Percentiles rank a stretch among this genome's conserved stretches.
Evolutionary conservation across 495 filamentous ascomycete genomes (phyloP).

Genomic region (Xylaria telfairii): DNA sequence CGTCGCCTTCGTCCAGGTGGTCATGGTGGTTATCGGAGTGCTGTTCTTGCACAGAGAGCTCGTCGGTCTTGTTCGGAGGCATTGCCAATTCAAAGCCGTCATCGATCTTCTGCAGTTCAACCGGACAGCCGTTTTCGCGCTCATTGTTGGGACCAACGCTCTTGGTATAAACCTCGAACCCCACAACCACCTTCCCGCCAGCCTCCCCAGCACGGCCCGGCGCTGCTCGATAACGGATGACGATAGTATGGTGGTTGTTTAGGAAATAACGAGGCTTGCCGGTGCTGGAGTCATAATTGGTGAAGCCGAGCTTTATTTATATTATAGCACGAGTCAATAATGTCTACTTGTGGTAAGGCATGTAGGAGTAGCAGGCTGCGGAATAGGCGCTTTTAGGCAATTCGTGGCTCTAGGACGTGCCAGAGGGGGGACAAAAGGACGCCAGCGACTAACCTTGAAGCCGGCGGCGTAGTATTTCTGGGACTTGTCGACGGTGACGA

Average conservation of each 20-base stretch:
- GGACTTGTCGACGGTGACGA: constrained; percentile 86
- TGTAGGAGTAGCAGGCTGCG: too few relatives aligned
- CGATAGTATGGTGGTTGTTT: constrained; percentile 91
- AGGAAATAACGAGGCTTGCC: constrained; percentile 75
- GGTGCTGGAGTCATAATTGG: constrained; percentile 65
- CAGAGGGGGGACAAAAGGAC: too few relatives aligned
- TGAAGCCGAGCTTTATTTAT: constrained; percentile 81
- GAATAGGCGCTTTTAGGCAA: too few relatives aligned
- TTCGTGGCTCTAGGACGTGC: too few relatives aligned
- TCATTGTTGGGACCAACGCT: constrained; percentile 72
- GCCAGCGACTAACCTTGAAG: too few relatives aligned
- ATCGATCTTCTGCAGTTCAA: constrained; percentile 65
- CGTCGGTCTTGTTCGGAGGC: constrained; percentile 62
- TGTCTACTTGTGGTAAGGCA: too few relatives aligned
- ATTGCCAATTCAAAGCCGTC: constrained; percentile 73
- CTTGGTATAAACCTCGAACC: constrained; percentile 92
- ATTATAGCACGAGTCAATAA: too few relatives aligned
- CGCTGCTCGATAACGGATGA: constrained; percentile 81
- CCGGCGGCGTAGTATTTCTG: constrained; percentile 93
- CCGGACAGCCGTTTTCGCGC: constrained; percentile 67
- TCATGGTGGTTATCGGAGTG: constrained; percentile 64
- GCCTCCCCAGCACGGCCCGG: constrained; percentile 70
- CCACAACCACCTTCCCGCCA: constrained; percentile 84
- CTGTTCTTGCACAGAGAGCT: constrained; percentile 61
- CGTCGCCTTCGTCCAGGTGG: constrained; percentile 59